phyloP scores from a whole-genome alignment of 2,329 filamentous ascomycete species.

The Paracoccidioides brasiliensis region DNA sequence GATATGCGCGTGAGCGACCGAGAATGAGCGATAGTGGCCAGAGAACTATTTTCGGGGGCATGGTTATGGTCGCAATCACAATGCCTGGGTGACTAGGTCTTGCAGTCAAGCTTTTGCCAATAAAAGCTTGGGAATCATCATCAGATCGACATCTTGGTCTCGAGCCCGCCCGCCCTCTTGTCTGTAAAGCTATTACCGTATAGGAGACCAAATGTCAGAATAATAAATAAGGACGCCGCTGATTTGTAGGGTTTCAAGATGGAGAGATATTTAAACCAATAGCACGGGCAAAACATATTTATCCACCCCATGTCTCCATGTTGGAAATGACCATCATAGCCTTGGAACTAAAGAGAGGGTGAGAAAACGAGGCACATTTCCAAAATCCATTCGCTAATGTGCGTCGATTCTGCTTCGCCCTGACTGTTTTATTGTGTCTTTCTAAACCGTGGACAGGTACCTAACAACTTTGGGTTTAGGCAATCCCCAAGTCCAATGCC shows the following conservation, averaged over 20 bases:
- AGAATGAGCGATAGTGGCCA: not conserved
- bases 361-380: too few relatives aligned
- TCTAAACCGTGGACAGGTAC: not conserved
- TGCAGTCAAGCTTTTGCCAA: conserved; percentile 5
- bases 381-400: not conserved
- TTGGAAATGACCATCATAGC: too few relatives aligned
- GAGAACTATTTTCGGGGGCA: not conserved
- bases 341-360: too few relatives aligned
- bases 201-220: not conserved
- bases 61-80: not conserved
- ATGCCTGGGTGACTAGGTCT: not conserved
- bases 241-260: too few relatives aligned
- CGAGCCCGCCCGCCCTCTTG: not conserved
- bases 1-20: not conserved
- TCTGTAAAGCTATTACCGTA: not conserved
- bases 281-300: too few relatives aligned
- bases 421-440: not conserved
- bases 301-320: too few relatives aligned
- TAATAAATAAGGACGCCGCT: not conserved
- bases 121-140: conserved; percentile 4
- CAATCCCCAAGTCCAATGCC: not conserved
- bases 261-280: too few relatives aligned
- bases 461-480: not conserved
- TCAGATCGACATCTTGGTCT: conserved; percentile 1
- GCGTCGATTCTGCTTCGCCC: not conserved